phyloP scores from a whole-genome alignment of 176 grass and related monocot species.

The Alopecurus myosuroides region DNA sequence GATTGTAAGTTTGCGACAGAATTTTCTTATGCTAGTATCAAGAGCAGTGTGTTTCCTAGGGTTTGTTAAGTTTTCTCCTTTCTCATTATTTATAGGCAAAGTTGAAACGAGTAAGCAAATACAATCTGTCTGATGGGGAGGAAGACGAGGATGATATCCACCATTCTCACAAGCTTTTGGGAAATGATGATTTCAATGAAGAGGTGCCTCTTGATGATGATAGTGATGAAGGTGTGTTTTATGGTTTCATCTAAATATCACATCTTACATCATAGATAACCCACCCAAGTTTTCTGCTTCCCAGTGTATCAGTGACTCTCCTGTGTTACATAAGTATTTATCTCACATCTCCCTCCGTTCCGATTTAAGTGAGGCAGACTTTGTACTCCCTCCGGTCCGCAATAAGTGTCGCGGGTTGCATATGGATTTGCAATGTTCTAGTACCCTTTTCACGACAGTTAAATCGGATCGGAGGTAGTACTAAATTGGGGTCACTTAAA shows the following conservation, averaged over 20 bases:
- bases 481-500: too few species aligned
- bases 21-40: not conserved
- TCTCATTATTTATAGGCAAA: constrained; percentile 46
- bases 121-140: constrained; percentile 80
- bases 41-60: not conserved
- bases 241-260: not conserved
- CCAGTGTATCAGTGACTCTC: not conserved
- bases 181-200: constrained; percentile 91
- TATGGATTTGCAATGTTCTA: too few species aligned
- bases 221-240: constrained; percentile 44
- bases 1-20: not conserved
- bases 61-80: not conserved
- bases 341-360: too few species aligned
- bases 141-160: constrained; percentile 35
- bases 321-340: not conserved
- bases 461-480: too few species aligned
- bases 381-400: too few species aligned
- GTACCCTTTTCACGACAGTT: too few species aligned
- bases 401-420: too few species aligned
- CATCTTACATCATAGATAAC: not conserved
- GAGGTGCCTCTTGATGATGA: constrained; percentile 62
- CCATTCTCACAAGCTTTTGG: constrained; percentile 20
- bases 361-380: too few species aligned
- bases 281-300: not conserved
- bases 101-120: constrained; percentile 83